Conservation (phyloP, 768 basidiomycete species). For the Podaxis mareebaensis region DNA sequence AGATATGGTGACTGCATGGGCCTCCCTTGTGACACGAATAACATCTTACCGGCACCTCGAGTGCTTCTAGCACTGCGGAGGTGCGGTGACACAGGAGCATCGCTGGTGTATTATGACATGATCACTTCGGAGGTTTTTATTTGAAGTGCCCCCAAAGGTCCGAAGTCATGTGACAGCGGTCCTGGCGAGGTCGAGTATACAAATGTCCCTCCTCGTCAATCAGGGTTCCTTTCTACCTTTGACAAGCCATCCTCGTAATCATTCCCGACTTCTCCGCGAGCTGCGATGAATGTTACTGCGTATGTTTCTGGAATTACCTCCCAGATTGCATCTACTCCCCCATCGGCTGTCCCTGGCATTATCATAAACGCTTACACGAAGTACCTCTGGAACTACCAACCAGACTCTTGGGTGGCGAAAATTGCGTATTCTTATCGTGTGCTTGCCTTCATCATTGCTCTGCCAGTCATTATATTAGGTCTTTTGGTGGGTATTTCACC, state of each 20-base stretch:
- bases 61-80: too few species aligned
- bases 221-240: too few species aligned
- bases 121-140: too few species aligned
- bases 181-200: too few species aligned
- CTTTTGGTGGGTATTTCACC: constrained; percentile 49
- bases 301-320: constrained; percentile 31
- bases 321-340: constrained; percentile 28
- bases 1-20: background rate
- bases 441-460: constrained; percentile 60
- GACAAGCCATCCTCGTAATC: background rate
- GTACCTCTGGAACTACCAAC: constrained; percentile 63
- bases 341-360: constrained; percentile 39
- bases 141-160: too few species aligned
- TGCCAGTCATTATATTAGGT: constrained; percentile 59
- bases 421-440: constrained; percentile 65
- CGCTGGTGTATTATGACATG: too few species aligned
- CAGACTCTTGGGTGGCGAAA: constrained; percentile 66
- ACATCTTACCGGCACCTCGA: background rate
- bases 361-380: constrained; percentile 64
- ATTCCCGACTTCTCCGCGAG: too few species aligned
- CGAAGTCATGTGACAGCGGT: too few species aligned
- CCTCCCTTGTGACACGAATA: background rate
- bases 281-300: constrained; percentile 35
- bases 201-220: too few species aligned
- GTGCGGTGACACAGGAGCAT: too few species aligned